Evolutionary conservation across 2,329 filamentous ascomycete genomes (phyloP).

Genomic region (Lecanicillium sp.): DNA sequence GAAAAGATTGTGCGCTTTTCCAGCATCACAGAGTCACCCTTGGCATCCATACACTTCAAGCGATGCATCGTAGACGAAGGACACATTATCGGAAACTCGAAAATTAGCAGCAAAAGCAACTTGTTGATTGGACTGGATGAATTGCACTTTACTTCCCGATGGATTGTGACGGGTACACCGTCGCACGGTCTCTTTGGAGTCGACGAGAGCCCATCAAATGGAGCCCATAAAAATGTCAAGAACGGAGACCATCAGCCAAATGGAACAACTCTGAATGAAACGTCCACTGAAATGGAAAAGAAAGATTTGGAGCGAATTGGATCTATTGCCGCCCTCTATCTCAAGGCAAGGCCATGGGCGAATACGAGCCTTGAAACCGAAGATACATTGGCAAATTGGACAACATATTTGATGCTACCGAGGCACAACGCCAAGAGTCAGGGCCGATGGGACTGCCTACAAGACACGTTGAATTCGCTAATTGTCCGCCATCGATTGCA

Average conservation of each 20-base stretch:
- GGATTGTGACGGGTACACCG: conserved; percentile 88
- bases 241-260: too few relatives aligned
- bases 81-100: conserved; percentile 68
- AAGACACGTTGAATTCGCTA: conserved; percentile 63
- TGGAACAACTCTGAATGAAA: conserved; percentile 14
- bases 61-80: conserved; percentile 89
- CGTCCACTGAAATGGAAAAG: conserved; percentile 41
- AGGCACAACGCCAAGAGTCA: conserved; percentile 40
- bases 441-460: conserved; percentile 55
- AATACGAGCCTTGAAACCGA: conserved; percentile 47
- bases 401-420: conserved; percentile 58
- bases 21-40: conserved; percentile 40
- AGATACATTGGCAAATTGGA: conserved; percentile 58
- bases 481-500: conserved; percentile 72
- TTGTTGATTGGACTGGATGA: conserved; percentile 42
- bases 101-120: conserved; percentile 44
- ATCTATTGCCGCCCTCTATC: conserved; percentile 58
- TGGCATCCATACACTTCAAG: conserved; percentile 72
- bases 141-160: conserved; percentile 62
- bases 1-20: conserved; percentile 44
- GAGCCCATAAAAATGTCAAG: neutral
- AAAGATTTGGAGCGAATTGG: conserved; percentile 61
- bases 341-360: conserved; percentile 73
- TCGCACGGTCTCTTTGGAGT: conserved; percentile 75
- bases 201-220: conserved; percentile 12